Conservation (phyloP, 202 grass and related monocot species). For the Zoysia matrella region DNA sequence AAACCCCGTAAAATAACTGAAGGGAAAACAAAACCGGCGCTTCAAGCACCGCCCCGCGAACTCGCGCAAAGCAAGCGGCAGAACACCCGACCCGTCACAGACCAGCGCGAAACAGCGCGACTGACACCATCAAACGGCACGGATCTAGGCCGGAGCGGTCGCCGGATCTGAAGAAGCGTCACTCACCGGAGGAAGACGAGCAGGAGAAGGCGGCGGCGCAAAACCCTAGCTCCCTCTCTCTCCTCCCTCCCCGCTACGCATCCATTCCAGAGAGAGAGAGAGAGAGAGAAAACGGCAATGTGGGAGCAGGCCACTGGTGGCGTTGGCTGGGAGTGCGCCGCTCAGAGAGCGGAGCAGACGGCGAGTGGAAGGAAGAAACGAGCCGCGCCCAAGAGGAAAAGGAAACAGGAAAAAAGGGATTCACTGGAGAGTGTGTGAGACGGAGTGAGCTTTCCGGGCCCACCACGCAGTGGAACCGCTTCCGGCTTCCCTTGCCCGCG, state of each 20-base stretch:
- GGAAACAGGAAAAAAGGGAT: neutral
- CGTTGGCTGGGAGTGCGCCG: conserved; percentile 28
- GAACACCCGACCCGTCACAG: neutral
- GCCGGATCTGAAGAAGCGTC: conserved; percentile 46
- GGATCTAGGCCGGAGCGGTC: conserved; percentile 45
- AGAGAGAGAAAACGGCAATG: conserved; percentile 3
- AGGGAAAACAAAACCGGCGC: neutral
- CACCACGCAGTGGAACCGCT: conserved; percentile 31
- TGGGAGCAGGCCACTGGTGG: neutral
- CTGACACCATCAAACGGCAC: neutral
- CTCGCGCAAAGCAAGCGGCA: neutral
- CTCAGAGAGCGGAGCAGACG: neutral
- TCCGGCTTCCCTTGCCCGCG: neutral
- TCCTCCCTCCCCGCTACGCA: conserved; percentile 41
- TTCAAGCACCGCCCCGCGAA: neutral
- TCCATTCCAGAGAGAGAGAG: conserved; percentile 43
- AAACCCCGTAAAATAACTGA: neutral
- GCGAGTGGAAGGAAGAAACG: too few relatives aligned
- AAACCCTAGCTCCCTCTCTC: conserved; percentile 39
- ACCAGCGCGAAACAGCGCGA: neutral
- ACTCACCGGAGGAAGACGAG: conserved; percentile 38
- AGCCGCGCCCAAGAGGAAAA: neutral
- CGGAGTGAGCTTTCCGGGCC: conserved; percentile 33
- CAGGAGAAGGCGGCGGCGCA: conserved; percentile 20
- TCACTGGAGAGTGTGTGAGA: neutral